Conservation (phyloP, 371 early-diverging fungal genomes). For the Saksenaea oblongispora region DNA sequence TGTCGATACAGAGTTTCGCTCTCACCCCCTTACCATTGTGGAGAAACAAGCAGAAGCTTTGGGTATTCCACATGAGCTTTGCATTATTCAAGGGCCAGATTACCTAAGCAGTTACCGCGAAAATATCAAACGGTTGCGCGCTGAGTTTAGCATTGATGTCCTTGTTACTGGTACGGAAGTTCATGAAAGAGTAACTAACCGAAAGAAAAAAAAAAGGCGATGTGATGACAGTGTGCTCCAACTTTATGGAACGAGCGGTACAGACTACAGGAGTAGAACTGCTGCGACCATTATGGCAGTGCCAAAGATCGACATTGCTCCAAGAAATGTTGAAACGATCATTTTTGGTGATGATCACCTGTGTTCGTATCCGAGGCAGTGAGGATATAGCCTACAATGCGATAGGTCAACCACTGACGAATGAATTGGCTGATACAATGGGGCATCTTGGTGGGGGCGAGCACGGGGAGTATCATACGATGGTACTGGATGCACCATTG, state of each 20-base stretch:
- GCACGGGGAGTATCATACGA: slow-evolving; percentile 60
- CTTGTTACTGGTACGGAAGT: slow-evolving; percentile 49
- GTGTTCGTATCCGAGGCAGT: slow-evolving; percentile 34
- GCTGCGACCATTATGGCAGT: slow-evolving; percentile 58
- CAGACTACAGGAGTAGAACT: slow-evolving; percentile 44
- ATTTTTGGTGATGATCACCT: slow-evolving; percentile 48
- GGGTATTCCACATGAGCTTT: slow-evolving; percentile 39
- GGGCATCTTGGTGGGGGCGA: slow-evolving; percentile 46
- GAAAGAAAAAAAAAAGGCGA: slow-evolving; percentile 39
- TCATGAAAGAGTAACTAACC: background rate
- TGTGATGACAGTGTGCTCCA: slow-evolving; percentile 56
- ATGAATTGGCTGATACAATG: slow-evolving; percentile 23
- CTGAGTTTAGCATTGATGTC: slow-evolving; percentile 34
- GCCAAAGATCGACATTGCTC: slow-evolving; percentile 35
- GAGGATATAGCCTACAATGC: slow-evolving; percentile 9
- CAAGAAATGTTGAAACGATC: slow-evolving; percentile 35
- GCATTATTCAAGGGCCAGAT: slow-evolving; percentile 47
- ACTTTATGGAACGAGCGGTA: slow-evolving; percentile 61
- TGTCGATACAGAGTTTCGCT: slow-evolving; percentile 47
- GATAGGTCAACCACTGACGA: slow-evolving; percentile 30
- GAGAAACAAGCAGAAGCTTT: slow-evolving; percentile 46
- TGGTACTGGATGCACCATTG: slow-evolving; percentile 55
- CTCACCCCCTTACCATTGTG: slow-evolving; percentile 50
- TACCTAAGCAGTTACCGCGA: slow-evolving; percentile 50
- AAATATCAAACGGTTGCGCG: slow-evolving; percentile 31